Percentiles rank a stretch among this genome's conserved stretches.
Evolutionary conservation across 371 early-diverging fungal species (phyloP).

Genomic region (Mortierella sp.): DNA sequence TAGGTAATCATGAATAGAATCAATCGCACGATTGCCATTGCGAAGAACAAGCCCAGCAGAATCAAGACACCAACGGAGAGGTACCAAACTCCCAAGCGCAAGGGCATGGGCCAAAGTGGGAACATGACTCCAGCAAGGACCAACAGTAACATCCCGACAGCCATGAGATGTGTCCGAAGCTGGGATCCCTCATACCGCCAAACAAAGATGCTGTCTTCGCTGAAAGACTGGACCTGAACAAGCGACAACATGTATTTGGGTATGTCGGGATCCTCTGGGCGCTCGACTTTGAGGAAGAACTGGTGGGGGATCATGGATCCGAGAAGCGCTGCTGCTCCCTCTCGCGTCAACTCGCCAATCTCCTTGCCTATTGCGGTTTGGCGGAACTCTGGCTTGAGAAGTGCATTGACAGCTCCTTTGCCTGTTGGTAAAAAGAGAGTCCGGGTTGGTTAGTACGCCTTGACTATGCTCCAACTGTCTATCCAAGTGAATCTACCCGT

Average conservation of each 20-base stretch:
- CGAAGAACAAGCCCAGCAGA: constrained; percentile 92
- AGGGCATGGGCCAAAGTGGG: constrained; percentile 95
- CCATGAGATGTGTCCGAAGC: constrained; percentile 76
- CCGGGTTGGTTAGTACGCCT: not conserved
- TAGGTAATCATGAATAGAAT: constrained; percentile 89
- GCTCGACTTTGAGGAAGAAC: constrained; percentile 79
- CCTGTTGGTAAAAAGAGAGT: constrained; percentile 57
- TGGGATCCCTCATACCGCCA: constrained; percentile 97
- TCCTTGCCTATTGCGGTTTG: constrained; percentile 58
- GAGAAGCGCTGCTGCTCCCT: constrained; percentile 75
- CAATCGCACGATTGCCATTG: constrained; percentile 88
- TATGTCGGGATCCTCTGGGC: constrained; percentile 67
- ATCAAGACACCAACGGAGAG: constrained; percentile 84
- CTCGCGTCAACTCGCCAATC: constrained; percentile 65
- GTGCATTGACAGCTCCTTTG: constrained; percentile 88
- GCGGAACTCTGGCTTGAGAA: constrained; percentile 79
- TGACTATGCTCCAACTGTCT: not conserved
- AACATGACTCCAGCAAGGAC: constrained; percentile 96
- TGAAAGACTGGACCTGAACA: constrained; percentile 74
- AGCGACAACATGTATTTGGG: constrained; percentile 65
- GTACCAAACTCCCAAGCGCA: constrained; percentile 93
- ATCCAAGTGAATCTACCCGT: not conserved
- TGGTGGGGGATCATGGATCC: constrained; percentile 74
- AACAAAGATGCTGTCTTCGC: constrained; percentile 90
- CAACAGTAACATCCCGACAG: constrained; percentile 77